These are phyloP conservation scores for Paspalum notatum DNA, from an alignment of 176 grass and related monocot genomes.

Conservation along the genomic window DNA sequence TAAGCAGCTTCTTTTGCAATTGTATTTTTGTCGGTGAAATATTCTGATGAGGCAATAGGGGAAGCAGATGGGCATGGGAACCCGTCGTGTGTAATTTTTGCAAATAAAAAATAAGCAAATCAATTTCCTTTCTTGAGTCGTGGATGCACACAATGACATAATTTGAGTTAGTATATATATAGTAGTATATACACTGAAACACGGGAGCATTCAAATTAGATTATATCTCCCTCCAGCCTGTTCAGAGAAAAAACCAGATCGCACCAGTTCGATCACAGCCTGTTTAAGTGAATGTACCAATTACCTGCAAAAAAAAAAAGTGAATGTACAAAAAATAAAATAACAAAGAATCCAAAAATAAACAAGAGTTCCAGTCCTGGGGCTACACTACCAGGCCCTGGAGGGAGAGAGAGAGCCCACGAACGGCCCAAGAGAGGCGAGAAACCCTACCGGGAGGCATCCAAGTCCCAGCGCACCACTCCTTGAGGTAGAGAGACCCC, in stretches of 20 bases:
- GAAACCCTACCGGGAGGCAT: slow-evolving; percentile 48
- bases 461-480: background rate
- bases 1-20: too few species aligned
- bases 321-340: background rate
- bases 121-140: background rate
- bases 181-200: background rate
- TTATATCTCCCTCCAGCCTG: background rate
- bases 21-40: too few species aligned
- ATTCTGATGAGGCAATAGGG: too few species aligned
- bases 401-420: background rate
- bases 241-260: background rate
- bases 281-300: background rate
- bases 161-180: background rate
- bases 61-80: too few species aligned
- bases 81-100: background rate
- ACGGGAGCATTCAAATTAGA: background rate
- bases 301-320: background rate
- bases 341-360: background rate
- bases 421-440: background rate
- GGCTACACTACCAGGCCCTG: background rate
- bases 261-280: background rate
- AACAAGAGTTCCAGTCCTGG: background rate
- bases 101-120: background rate
- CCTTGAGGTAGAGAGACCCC: background rate
- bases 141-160: background rate